A percentile compares a stretch with the other conserved stretches of the same genome.
These are phyloP conservation scores for Paramecium sonneborni DNA, from an alignment of 73 alveolate species.

Conservation along the genomic window DNA sequence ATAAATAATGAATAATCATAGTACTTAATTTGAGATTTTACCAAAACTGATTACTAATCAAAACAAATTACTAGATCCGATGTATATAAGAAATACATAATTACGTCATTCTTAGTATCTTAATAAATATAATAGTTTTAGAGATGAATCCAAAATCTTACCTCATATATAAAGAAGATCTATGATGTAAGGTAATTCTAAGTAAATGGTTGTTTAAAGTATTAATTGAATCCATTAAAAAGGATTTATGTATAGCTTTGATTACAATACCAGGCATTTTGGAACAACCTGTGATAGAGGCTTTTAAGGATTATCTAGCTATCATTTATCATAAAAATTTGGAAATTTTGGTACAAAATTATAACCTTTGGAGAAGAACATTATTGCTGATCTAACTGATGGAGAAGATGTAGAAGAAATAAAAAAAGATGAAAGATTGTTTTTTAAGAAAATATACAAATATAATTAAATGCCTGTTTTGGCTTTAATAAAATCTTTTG, in stretches of 20 bases:
- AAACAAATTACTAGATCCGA: constrained; percentile 16
- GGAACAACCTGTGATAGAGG: constrained; percentile 51
- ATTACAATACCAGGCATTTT: background rate
- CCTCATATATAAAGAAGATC: constrained; percentile 1
- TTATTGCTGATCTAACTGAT: constrained; percentile 6
- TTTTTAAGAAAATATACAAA: constrained; percentile 20
- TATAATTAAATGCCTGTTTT: background rate
- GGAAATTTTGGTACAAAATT: background rate
- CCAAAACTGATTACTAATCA: constrained; percentile 11
- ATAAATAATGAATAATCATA: constrained; percentile 8
- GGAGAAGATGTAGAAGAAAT: constrained; percentile 17
- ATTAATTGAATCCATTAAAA: background rate
- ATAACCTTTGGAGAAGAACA: background rate
- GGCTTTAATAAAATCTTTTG: background rate
- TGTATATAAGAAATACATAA: constrained; percentile 11
- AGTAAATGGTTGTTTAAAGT: constrained; percentile 42
- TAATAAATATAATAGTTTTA: background rate
- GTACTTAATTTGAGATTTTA: background rate
- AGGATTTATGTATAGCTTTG: constrained; percentile 28
- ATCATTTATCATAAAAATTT: constrained; percentile 19
- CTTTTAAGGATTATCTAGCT: background rate
- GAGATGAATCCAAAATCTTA: background rate
- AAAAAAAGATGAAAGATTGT: background rate
- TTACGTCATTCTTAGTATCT: background rate
- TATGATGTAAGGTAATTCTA: constrained; percentile 5